Conservation (phyloP, 495 filamentous ascomycete genomes). For the Talaromyces liani region DNA sequence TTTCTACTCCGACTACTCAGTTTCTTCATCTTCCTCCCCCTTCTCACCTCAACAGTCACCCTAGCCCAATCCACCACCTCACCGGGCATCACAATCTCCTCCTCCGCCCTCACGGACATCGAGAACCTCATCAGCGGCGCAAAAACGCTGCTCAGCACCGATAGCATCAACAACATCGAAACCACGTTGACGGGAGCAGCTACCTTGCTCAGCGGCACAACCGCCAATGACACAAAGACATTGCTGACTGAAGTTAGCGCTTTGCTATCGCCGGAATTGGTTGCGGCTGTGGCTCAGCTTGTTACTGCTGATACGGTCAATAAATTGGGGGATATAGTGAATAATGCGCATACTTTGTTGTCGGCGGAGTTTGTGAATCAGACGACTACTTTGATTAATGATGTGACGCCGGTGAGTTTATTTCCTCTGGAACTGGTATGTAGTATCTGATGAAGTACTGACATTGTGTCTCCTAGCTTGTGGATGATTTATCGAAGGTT, state of each 20-base stretch:
- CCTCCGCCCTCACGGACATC: slow-evolving; percentile 19
- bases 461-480: slow-evolving; percentile 14
- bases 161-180: slow-evolving; percentile 37
- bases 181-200: slow-evolving; percentile 27
- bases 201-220: slow-evolving; percentile 15
- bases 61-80: slow-evolving; percentile 24
- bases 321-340: slow-evolving; percentile 24
- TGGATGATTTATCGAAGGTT: slow-evolving; percentile 27
- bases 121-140: slow-evolving; percentile 18
- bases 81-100: slow-evolving; percentile 24
- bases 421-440: not conserved
- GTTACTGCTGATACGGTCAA: slow-evolving; percentile 23
- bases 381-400: slow-evolving; percentile 40
- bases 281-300: slow-evolving; percentile 12
- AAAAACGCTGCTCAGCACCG: slow-evolving; percentile 25
- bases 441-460: not conserved
- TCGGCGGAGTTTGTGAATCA: slow-evolving; percentile 33
- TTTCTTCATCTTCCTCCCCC: slow-evolving; percentile 21
- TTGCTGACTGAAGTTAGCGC: slow-evolving; percentile 10
- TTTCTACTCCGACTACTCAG: slow-evolving; percentile 19
- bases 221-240: slow-evolving; percentile 14
- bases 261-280: slow-evolving; percentile 4
- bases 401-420: slow-evolving; percentile 43
- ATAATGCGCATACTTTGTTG: slow-evolving; percentile 25
- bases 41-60: slow-evolving; percentile 13